Evolutionary conservation across 495 filamentous ascomycete genomes (phyloP).

Genomic region (Hypoxylon intermedium): DNA sequence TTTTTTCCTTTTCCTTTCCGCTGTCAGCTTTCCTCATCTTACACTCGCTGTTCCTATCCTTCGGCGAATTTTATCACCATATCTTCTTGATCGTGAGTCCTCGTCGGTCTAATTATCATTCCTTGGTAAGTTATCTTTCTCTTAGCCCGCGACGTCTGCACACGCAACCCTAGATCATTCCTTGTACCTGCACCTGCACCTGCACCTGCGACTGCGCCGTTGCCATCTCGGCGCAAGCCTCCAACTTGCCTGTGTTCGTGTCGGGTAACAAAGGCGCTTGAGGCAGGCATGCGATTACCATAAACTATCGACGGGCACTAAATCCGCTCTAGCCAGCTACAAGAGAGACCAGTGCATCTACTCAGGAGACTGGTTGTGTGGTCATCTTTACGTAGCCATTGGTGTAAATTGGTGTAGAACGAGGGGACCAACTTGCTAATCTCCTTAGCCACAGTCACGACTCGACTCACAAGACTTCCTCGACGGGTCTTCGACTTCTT

Average conservation of each 20-base stretch:
- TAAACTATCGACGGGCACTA: no score
- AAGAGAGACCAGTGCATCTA: no score
- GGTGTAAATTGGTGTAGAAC: no score
- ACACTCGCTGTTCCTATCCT: constrained; percentile 36
- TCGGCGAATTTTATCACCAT: constrained; percentile 42
- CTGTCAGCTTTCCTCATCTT: constrained; percentile 37
- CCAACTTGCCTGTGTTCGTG: constrained; percentile 1
- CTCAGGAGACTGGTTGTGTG: no score
- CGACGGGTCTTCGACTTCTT: constrained; percentile 14
- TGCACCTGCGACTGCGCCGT: not conserved
- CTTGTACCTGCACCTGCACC: no score
- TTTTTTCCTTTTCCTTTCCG: constrained; percentile 42
- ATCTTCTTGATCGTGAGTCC: constrained; percentile 27
- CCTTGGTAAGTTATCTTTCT: constrained; percentile 37
- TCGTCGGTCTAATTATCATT: constrained; percentile 30
- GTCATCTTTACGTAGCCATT: no score
- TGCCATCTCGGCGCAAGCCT: constrained; percentile 17
- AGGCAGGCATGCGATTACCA: not conserved
- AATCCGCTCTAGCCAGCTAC: no score
- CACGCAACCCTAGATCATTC: no score
- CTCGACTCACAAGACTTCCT: constrained; percentile 3
- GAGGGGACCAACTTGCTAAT: constrained; percentile 16
- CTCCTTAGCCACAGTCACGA: constrained; percentile 11
- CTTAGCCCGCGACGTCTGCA: constrained; percentile 7
- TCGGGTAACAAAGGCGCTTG: constrained; percentile 1